Conservation (phyloP, 2,329 filamentous ascomycete genomes). For the Claviceps sp. region DNA sequence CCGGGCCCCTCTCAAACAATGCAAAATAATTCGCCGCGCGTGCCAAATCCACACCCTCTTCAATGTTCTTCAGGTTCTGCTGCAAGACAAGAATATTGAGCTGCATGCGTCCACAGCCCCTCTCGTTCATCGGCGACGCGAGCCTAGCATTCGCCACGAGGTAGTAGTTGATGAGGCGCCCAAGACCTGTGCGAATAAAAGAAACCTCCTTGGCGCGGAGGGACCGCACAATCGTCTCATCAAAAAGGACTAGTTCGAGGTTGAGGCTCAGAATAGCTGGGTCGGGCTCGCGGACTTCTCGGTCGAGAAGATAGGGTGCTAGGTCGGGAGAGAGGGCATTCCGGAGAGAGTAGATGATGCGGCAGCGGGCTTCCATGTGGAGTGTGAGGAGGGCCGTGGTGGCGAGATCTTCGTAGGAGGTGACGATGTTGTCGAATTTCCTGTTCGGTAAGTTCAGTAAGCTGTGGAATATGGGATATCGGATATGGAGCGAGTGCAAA, state of each 20-base stretch:
- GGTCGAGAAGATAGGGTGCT: conserved; percentile 51
- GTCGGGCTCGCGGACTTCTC: conserved; percentile 65
- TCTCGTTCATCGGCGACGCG: conserved; percentile 70
- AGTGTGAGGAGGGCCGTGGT: conserved; percentile 69
- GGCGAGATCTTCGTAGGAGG: conserved; percentile 70
- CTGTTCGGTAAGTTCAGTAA: conserved; percentile 23
- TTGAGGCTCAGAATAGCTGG: conserved; percentile 74
- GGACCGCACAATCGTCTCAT: conserved; percentile 64
- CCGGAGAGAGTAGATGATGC: conserved; percentile 66
- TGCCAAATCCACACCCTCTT: conserved; percentile 51
- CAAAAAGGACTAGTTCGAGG: conserved; percentile 71
- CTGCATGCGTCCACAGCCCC: conserved; percentile 77
- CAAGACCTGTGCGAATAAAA: conserved; percentile 67
- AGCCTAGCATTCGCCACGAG: conserved; percentile 59
- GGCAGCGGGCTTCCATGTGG: conserved; percentile 78
- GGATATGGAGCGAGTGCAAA: neutral
- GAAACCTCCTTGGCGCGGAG: conserved; percentile 56
- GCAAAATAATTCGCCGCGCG: conserved; percentile 55
- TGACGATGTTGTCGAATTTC: conserved; percentile 75
- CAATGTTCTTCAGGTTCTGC: conserved; percentile 92
- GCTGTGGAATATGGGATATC: too few relatives aligned
- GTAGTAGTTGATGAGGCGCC: conserved; percentile 63
- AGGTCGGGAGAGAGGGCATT: conserved; percentile 46
- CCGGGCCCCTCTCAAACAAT: conserved; percentile 52
- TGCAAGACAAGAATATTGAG: conserved; percentile 91